Percentiles rank a stretch among this genome's conserved stretches.
Conservation (phyloP, 139 green algal species). For the Tetradesmus obliquus region DNA sequence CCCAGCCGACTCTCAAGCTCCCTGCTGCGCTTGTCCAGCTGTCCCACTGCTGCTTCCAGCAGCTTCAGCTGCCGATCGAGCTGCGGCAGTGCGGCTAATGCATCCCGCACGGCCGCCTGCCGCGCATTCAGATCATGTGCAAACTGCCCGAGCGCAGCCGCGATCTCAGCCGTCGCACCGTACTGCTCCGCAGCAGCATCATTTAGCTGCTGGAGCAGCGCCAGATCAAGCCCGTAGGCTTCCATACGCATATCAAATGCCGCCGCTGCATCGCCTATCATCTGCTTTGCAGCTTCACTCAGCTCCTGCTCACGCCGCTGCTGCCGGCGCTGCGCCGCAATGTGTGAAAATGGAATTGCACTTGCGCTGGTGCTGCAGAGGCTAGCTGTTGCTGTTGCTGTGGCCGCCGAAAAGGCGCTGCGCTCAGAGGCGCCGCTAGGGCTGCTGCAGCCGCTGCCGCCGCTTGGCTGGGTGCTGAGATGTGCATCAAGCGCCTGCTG, state of each 20-base stretch:
- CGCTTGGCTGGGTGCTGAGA: background rate
- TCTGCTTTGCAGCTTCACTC: background rate
- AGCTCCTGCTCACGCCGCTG: conserved; percentile 28
- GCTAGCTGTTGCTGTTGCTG: background rate
- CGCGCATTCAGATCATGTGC: background rate
- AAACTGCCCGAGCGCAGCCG: conserved; percentile 36
- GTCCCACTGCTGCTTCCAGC: conserved; percentile 16
- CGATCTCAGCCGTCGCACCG: conserved; percentile 16
- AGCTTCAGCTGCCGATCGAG: conserved; percentile 27
- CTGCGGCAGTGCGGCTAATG: conserved; percentile 19
- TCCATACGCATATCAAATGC: conserved; percentile 31
- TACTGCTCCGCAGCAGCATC: conserved; percentile 40
- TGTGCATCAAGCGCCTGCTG: background rate
- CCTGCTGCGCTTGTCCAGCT: conserved; percentile 23
- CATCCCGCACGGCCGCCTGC: conserved; percentile 15
- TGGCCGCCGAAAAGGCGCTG: background rate
- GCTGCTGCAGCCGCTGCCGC: conserved; percentile 16
- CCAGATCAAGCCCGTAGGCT: background rate
- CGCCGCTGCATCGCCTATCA: background rate
- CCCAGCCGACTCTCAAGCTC: background rate
- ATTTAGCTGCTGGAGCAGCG: conserved; percentile 21
- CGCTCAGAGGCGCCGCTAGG: conserved; percentile 26
- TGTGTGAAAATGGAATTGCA: conserved; percentile 23
- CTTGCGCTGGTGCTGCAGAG: conserved; percentile 10
- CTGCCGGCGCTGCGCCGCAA: conserved; percentile 19